Base-by-base conservation (phyloP, 495 filamentous ascomycete species). In the Annulohypoxylon maeteangense region DNA sequence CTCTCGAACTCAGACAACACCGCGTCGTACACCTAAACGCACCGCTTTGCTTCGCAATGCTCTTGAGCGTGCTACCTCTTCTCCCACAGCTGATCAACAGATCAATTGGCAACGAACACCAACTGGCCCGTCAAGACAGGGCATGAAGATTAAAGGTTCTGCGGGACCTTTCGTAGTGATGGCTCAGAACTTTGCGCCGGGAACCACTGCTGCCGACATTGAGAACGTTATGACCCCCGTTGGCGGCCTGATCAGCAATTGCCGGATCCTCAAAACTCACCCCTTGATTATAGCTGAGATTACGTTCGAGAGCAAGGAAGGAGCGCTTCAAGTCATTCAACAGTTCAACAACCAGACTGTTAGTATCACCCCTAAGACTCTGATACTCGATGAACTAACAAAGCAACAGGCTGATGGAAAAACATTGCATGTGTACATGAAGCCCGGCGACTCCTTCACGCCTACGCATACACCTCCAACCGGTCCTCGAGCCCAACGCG, bases 181-280 rank as follows among this genome's bases (percentile, higher is more conserved):
- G 56, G 94, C 90, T 1, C 88, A 90, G 77, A 98, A 98, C 80
- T 95, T 99, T 71, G 94, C 93, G 3, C 90, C 90, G 3, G 95
- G 95, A 38, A 99, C 95, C 3, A 97, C 95, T 3, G 93, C 93
- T 1, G 94, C 92, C 38, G 95, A 99, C 78, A 97, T 98, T 53
- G 92, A 97, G 80, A 89, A 91, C 63, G 93, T 93, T 45, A 86
- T 98, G 82, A 87, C 87, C 42, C 89, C 90, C 1, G 79, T 91
- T 2, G 90, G 89, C 1, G 92, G 93, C 31, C 81, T 89, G 58
- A 88, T 96, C 63, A 75, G 86, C 31, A 88, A 86, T 67, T 97
- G 94, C 78, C 87, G 85, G 40, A 81, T 99, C 16, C 82, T 92
- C 14, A 88, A 88, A 50, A 84, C 88, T 7, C 78, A 82, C 14